A percentile compares a stretch with the other conserved stretches of the same genome.
These are phyloP conservation scores for Saccharata proteae DNA, from an alignment of 2,329 filamentous ascomycete genomes.

Conservation along the genomic window DNA sequence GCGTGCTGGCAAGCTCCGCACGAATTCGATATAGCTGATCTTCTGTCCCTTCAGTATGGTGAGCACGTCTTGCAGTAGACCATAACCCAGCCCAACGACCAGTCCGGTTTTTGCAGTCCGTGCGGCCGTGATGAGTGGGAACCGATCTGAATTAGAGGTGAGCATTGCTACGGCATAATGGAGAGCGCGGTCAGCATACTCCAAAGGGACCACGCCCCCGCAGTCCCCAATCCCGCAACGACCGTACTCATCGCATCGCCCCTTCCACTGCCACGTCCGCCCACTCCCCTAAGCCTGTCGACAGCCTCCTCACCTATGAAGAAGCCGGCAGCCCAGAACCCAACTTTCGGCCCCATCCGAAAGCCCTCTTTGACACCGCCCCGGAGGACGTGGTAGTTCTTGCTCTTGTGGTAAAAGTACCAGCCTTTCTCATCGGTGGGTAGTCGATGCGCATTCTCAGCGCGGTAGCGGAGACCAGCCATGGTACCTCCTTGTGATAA, in stretches of 20 bases:
- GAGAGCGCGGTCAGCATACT: conserved; percentile 43
- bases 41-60: conserved; percentile 57
- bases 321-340: conserved; percentile 63
- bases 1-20: conserved; percentile 2
- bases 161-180: conserved; percentile 7
- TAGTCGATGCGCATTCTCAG: conserved; percentile 90
- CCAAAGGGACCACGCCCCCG: conserved; percentile 76
- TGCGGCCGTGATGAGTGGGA: conserved; percentile 52
- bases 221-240: conserved; percentile 70
- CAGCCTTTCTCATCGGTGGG: conserved; percentile 73
- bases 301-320: conserved; percentile 76
- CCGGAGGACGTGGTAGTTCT: conserved; percentile 78
- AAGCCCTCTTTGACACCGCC: conserved; percentile 69
- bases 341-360: conserved; percentile 58
- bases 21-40: conserved; percentile 62
- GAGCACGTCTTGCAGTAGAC: conserved; percentile 65
- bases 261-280: conserved; percentile 29
- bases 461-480: conserved; percentile 73
- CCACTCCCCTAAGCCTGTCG: conserved; percentile 46
- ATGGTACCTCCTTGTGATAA: conserved; percentile 59
- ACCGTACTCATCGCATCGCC: conserved; percentile 69
- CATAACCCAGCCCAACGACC: conserved; percentile 66
- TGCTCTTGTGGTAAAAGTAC: conserved; percentile 98
- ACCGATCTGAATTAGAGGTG: conserved; percentile 47
- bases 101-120: conserved; percentile 68